Evolutionary conservation across 495 filamentous ascomycete species (phyloP), one percentile per base, ranked within the genome.

Genomic region (Lepidopterella palustris): DNA sequence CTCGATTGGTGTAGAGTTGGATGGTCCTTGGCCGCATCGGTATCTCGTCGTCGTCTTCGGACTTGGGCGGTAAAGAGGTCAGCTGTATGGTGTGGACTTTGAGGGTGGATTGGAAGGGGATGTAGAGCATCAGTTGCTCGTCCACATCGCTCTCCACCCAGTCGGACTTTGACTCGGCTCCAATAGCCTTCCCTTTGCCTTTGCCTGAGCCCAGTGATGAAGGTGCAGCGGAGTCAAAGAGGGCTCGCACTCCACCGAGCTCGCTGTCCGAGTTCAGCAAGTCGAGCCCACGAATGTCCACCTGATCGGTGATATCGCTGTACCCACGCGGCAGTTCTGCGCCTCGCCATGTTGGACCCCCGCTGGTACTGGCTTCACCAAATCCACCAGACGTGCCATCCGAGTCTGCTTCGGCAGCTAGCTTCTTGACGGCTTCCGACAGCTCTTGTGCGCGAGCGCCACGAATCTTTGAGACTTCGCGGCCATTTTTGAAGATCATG

Each of bases 91-190:
- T 90, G 70, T 96, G 92, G 27, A 97, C 80, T 78, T 97, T 98
- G 58, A 96, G 66, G 49, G 86, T 89, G 9, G 87, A 84, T 72
- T 90, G 85, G 73, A 98, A 96, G 8, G 93, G 93, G 49, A 95
- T 77, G 71, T 87, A 97, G 53, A 98, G 81, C 85, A 98, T 88
- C 59, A 98, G 72, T 79, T 98, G 95, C 76, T 97, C 90, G 71
- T 98, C 93, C n/a, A 92, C 96, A 69, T 97, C 95, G 69, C 89
- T 96, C 79, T 97, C 90, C n/a, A 97, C 83, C 89, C 90, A 97
- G 73, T 98, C 93, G 53, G 61, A 58, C 63, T 83, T 82, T 15
- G 63, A 57, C 29, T 75, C 62, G 42, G 71, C 67, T 15, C 67
- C 73, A 39, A 67, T 68, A 10, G 71, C 72, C 45, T 72, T 79